These are phyloP conservation scores for Colletotrichum eleusines DNA, from an alignment of 2,329 filamentous ascomycete species.

Conservation along the genomic window DNA sequence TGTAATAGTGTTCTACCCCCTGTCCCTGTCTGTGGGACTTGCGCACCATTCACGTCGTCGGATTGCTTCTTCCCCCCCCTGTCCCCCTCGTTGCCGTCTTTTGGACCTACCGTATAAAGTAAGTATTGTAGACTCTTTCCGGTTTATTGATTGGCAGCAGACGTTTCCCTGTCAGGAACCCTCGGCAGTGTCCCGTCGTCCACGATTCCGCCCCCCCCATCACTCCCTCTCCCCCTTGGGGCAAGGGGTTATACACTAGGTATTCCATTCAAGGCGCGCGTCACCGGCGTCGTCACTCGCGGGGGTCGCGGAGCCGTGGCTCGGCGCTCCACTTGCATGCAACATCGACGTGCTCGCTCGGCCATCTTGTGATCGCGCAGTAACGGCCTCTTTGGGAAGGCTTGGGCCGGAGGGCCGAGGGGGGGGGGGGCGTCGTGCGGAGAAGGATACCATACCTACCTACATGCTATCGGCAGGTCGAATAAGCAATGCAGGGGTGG, in stretches of 20 bases:
- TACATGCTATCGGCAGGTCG: conserved; percentile 28
- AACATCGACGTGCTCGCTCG: conserved; percentile 1
- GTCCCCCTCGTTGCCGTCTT: background rate
- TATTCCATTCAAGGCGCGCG: background rate
- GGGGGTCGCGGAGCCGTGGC: conserved; percentile 39
- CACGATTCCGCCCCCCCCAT: too few species aligned
- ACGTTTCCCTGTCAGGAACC: conserved; percentile 25
- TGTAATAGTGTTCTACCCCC: background rate
- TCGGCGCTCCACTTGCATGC: conserved; percentile 15
- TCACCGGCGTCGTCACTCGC: background rate
- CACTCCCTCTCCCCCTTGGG: too few species aligned
- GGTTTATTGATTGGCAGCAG: conserved; percentile 24
- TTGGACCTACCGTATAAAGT: background rate
- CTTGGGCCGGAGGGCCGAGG: conserved; percentile 13
- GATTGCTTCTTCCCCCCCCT: background rate
- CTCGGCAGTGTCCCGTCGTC: too few species aligned
- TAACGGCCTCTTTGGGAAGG: conserved; percentile 22
- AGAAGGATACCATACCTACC: background rate
- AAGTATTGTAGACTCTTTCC: background rate
- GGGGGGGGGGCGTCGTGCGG: background rate
- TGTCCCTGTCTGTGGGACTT: conserved; percentile 13
- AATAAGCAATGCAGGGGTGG: conserved; percentile 40
- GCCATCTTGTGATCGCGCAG: conserved; percentile 33
- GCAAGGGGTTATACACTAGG: too few species aligned
- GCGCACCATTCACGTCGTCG: conserved; percentile 34